Evolutionary conservation across 2,329 filamentous ascomycete genomes (phyloP), one percentile per base, ranked within the genome.

Genomic region (Aotearoamyces nothofagi): DNA sequence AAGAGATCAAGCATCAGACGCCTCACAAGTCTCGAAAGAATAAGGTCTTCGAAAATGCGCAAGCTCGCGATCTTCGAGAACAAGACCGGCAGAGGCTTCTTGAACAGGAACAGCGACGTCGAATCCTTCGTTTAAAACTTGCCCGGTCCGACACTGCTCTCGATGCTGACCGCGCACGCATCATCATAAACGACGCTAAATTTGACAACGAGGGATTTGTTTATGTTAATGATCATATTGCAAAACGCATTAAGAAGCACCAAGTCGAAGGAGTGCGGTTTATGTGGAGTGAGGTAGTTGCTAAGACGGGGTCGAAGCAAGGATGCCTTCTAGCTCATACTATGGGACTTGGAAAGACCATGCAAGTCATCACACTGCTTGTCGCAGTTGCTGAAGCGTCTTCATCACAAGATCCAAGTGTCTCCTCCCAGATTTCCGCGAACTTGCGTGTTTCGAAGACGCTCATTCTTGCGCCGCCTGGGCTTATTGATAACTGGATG

Each of bases 321-420:
- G 84, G 84, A 3, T 92, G 81, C 45, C 61, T 92, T 9, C 60
- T 93, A 12, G 79, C 84, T 5, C 84, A 93, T 49, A 82, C 80
- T 0, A 93, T 93, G 84, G 86, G 86, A 2, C 56, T 93, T 3
- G 84, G 84, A 10, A 94, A 93, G 56, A 92, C 84, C 0, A 83
- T 92, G 75, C 84, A 93, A 55, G 69, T 83, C 5, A 82, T 93
- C 34, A 79, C 82, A 1, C 57, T 93, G n/a, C 63, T 94, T 5
- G 65, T 79, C 10, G 74, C 80, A 0, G 67, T 93, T 35, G 61
- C 72, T 4, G 66, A 80, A 39, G 69, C 81, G 3, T 62, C 70
- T 4, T 47, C 49, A 12, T 86, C 78, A 0, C 16, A 49, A 0
- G 66, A 84, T 30, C 50, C 55, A 1, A 49, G 56, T 0, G 54